These are phyloP conservation scores for Coemansia sp. DNA, from an alignment of 192 early-diverging fungal genomes.

Conservation along the genomic window DNA sequence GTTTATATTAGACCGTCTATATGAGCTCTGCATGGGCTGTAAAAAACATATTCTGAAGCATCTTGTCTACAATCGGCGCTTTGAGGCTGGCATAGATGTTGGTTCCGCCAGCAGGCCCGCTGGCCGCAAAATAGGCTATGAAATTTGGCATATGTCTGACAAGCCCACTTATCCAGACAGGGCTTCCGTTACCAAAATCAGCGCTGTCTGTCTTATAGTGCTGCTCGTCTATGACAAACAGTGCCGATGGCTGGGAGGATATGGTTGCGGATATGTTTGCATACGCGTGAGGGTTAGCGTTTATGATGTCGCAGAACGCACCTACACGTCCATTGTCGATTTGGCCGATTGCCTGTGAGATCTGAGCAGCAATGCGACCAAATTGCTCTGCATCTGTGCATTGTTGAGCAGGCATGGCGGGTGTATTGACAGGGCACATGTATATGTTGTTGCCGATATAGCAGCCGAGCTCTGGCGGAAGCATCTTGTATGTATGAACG, in stretches of 20 bases:
- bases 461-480: constrained; percentile 4
- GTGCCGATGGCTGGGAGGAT: background rate
- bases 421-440: constrained; percentile 8
- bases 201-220: constrained; percentile 16
- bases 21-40: constrained; percentile 17
- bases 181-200: constrained; percentile 43
- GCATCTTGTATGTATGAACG: constrained; percentile 18
- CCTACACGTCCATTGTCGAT: constrained; percentile 11
- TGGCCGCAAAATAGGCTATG: constrained; percentile 19
- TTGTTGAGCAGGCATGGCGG: background rate
- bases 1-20: background rate
- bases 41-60: constrained; percentile 19
- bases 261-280: constrained; percentile 14
- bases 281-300: constrained; percentile 9
- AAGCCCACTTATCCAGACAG: constrained; percentile 36
- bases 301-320: constrained; percentile 21
- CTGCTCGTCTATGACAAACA: constrained; percentile 32
- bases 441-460: constrained; percentile 38
- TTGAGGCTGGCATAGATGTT: constrained; percentile 21
- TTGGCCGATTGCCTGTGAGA: constrained; percentile 2
- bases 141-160: constrained; percentile 34
- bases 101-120: constrained; percentile 8
- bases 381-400: constrained; percentile 6
- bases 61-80: constrained; percentile 1
- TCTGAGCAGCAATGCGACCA: constrained; percentile 1